Conservation (phyloP, 768 basidiomycete genomes). For the Agaricus sinodeliciosus region DNA sequence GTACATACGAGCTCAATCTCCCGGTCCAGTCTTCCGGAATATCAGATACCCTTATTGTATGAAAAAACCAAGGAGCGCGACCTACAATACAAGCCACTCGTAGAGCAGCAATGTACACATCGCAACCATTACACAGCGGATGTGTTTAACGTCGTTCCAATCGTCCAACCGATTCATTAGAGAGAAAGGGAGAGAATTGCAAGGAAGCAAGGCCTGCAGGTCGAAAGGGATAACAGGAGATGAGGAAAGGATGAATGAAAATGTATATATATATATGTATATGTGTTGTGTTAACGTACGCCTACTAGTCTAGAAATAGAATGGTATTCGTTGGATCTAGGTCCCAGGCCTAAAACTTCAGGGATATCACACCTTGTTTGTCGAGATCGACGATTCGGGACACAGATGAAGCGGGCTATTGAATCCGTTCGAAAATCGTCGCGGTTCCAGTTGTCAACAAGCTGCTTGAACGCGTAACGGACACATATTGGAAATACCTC, state of each 20-base stretch:
- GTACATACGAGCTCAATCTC: conserved; percentile 29
- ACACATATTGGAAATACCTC: too few relatives aligned
- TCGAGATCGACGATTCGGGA: too few relatives aligned
- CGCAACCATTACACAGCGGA: conserved; percentile 1
- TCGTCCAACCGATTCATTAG: background rate
- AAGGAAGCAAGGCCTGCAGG: too few relatives aligned
- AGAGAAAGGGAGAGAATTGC: background rate
- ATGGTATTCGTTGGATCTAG: too few relatives aligned
- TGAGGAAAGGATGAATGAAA: background rate
- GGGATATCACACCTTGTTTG: too few relatives aligned
- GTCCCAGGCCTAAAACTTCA: too few relatives aligned
- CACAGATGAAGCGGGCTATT: too few relatives aligned
- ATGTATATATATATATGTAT: background rate
- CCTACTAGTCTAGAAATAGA: too few relatives aligned
- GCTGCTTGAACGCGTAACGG: too few relatives aligned
- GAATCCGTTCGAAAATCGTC: too few relatives aligned
- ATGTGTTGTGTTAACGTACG: too few relatives aligned
- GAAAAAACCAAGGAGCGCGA: background rate
- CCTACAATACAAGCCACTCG: conserved; percentile 33
- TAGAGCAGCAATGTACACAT: conserved; percentile 16
- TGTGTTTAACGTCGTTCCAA: background rate
- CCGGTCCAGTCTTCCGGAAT: conserved; percentile 18
- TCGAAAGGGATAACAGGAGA: background rate
- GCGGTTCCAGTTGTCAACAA: too few relatives aligned
- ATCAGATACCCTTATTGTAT: background rate